Base-by-base conservation (phyloP, 192 early-diverging fungal species). In the Oehlia diaphana region DNA sequence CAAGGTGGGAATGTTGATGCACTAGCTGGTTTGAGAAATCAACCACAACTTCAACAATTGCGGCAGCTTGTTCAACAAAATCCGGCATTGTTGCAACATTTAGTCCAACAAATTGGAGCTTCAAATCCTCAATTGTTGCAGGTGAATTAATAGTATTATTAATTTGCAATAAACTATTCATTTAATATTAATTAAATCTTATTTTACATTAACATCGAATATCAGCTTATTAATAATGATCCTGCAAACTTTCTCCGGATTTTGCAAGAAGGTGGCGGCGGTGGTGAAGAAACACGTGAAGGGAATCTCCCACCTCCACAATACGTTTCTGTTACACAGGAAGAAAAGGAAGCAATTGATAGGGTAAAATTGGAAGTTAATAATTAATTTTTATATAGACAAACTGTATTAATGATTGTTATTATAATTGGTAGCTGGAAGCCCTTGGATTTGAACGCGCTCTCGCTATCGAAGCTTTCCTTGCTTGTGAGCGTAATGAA, bases 401-500 rank as follows among this genome's bases (percentile, higher is more conserved):
- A 19, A 9, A 31, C 23, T 14, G 63, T 82, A 80, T 16, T 58
- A 58, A 58, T 19, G 4, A 16, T 19, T 58, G 4, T 44, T 63
- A 23, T 58, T 63, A 37, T 16, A 37, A 44, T 64, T 14, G 53
- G 9, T 83, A 92, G 92, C 82, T 99, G 80, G 90, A 91, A 82
- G 94, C 82, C 19, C 86, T 98, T 37, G 98, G 98, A 8, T 98
- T 99, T 82, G 91, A 93, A 75, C 88, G 94, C 64, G 89, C 89
- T 61, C 72, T 89, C 6, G 98, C 91, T 50, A 91, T 97, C 75
- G 94, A 98, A 85, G 98, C 98, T 35, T 99, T 91, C 87, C 90
- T 99, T 87, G 95, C 95, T 19, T 99, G 98, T 82, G 98, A 99
- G 76, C 97, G 96, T 84, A 96, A 98, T 85, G 98, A 99, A 88